Conservation (phyloP, 2,329 filamentous ascomycete genomes). For the Amauroascus niger region DNA sequence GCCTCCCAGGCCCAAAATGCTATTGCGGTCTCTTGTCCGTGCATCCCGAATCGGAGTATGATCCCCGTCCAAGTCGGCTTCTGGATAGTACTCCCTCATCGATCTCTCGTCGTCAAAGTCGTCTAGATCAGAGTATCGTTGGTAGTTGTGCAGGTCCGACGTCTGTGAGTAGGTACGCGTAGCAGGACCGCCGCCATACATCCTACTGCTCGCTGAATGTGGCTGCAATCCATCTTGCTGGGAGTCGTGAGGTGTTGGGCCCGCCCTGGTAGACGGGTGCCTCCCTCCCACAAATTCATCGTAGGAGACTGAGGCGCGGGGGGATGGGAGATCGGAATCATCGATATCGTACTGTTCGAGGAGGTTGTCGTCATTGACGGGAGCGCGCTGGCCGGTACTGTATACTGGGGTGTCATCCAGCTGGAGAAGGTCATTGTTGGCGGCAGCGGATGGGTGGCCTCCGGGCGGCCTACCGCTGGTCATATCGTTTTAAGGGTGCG, state of each 20-base stretch:
- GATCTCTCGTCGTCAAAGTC: conserved; percentile 72
- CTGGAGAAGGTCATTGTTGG: conserved; percentile 38
- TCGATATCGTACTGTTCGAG: conserved; percentile 65
- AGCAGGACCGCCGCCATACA: conserved; percentile 9
- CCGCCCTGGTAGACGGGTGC: conserved; percentile 39
- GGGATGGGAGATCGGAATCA: conserved; percentile 51
- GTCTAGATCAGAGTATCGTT: conserved; percentile 82
- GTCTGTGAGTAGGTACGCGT: conserved; percentile 58
- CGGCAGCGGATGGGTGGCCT: conserved; percentile 38
- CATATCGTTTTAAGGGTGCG: conserved; percentile 30
- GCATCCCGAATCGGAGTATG: conserved; percentile 30
- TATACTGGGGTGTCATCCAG: conserved; percentile 45
- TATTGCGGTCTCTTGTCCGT: conserved; percentile 70
- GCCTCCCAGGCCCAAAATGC: conserved; percentile 75
- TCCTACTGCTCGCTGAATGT: conserved; percentile 2
- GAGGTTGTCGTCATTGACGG: conserved; percentile 72
- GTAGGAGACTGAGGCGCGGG: conserved; percentile 81
- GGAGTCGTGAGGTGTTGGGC: conserved; percentile 27
- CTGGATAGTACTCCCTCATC: conserved; percentile 60
- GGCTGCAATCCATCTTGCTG: conserved; percentile 26
- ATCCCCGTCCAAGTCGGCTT: conserved; percentile 44
- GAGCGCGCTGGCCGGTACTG: conserved; percentile 63
- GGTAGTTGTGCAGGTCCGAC: conserved; percentile 76
- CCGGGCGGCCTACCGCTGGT: conserved; percentile 47
- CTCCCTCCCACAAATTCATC: conserved; percentile 80